Evolutionary conservation across 805 yeast genomes (phyloP).

Genomic region (Isabelozyma heimii): DNA sequence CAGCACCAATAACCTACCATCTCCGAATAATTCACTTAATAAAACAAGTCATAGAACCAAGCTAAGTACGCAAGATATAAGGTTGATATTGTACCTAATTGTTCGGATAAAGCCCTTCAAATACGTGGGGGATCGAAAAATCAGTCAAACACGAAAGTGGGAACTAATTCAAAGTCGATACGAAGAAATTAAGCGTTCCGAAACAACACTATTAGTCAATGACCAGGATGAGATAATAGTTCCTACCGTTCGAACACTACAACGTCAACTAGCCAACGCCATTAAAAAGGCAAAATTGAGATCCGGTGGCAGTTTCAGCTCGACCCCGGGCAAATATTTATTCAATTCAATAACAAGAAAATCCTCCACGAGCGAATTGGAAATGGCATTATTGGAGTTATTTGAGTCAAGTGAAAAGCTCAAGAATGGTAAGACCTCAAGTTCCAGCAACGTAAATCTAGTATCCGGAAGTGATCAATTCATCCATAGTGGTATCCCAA

Average conservation of each 20-base stretch:
- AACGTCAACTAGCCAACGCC: slow-evolving; percentile 32
- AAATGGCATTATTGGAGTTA: slow-evolving; percentile 22
- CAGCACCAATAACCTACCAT: background rate
- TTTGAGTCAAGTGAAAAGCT: slow-evolving; percentile 30
- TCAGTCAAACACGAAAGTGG: slow-evolving; percentile 36
- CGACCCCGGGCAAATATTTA: slow-evolving; percentile 1
- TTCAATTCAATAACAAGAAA: slow-evolving; percentile 12
- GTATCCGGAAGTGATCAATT: background rate
- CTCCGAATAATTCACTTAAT: background rate
- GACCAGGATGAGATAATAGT: slow-evolving; percentile 10
- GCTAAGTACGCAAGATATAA: slow-evolving; percentile 24
- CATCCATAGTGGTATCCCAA: background rate
- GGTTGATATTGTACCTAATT: slow-evolving; percentile 27
- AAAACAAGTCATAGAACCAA: slow-evolving; percentile 17
- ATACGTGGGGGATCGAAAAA: slow-evolving; percentile 31
- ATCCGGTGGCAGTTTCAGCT: slow-evolving; percentile 1
- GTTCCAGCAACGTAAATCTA: background rate
- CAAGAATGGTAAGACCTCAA: slow-evolving; percentile 19
- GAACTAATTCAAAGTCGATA: slow-evolving; percentile 26
- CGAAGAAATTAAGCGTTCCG: slow-evolving; percentile 12
- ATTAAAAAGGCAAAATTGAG: slow-evolving; percentile 22
- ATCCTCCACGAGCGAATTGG: slow-evolving; percentile 25
- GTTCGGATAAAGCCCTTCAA: slow-evolving; percentile 33
- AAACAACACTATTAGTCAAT: background rate
- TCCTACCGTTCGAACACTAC: slow-evolving; percentile 37